Conservation (phyloP, 768 basidiomycete species). For the Boletellus ananiceps region DNA sequence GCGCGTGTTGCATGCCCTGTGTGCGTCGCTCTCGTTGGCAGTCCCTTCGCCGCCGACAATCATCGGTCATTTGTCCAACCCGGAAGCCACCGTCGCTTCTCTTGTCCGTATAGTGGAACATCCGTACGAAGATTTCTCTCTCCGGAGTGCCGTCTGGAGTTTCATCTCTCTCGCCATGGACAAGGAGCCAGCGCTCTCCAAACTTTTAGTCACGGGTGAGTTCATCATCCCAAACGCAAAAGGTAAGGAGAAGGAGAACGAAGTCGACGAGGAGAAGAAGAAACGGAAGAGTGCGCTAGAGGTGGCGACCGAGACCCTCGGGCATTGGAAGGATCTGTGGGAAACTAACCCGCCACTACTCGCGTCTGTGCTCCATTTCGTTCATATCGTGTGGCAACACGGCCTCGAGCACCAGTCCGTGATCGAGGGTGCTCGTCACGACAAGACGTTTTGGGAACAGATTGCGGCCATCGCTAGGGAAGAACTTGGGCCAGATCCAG, state of each 20-base stretch:
- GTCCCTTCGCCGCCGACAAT: constrained; percentile 68
- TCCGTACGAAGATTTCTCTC: constrained; percentile 70
- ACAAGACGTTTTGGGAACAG: constrained; percentile 66
- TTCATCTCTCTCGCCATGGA: constrained; percentile 79
- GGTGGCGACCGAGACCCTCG: constrained; percentile 61
- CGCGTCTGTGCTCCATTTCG: constrained; percentile 67
- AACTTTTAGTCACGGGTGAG: constrained; percentile 72
- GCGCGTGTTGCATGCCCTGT: constrained; percentile 61
- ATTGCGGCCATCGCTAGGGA: constrained; percentile 58
- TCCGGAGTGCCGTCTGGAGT: constrained; percentile 77
- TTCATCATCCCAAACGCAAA: constrained; percentile 49
- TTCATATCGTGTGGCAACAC: constrained; percentile 77
- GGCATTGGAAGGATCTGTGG: constrained; percentile 72
- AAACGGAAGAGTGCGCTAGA: constrained; percentile 56
- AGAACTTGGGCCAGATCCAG: constrained; percentile 72
- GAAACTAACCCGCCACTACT: constrained; percentile 73
- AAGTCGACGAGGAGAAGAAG: constrained; percentile 22
- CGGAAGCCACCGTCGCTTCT: constrained; percentile 63
- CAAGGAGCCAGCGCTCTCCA: constrained; percentile 80
- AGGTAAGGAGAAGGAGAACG: constrained; percentile 33
- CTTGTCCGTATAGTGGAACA: constrained; percentile 72
- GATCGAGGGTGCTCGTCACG: constrained; percentile 52
- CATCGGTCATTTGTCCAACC: constrained; percentile 71
- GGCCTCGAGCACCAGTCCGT: constrained; percentile 64
- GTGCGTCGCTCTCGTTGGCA: constrained; percentile 56